These are phyloP conservation scores for Fusarium sambucinum DNA, from an alignment of 2,329 filamentous ascomycete genomes.

Conservation along the genomic window DNA sequence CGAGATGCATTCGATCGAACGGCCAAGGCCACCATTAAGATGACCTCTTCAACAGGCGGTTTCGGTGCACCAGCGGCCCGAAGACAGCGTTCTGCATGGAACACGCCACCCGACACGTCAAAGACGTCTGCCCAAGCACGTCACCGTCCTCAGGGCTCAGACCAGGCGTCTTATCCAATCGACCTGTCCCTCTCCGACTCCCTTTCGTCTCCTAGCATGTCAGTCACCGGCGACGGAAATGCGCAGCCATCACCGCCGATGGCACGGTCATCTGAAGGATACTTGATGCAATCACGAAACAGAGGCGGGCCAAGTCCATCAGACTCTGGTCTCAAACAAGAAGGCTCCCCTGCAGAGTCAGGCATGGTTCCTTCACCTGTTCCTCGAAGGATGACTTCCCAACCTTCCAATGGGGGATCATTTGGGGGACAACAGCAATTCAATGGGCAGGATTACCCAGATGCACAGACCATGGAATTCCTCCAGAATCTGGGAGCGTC, in stretches of 20 bases:
- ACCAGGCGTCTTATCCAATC: slow-evolving; percentile 52
- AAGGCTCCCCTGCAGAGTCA: slow-evolving; percentile 55
- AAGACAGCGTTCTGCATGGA: slow-evolving; percentile 50
- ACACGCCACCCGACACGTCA: slow-evolving; percentile 47
- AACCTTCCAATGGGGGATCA: slow-evolving; percentile 49
- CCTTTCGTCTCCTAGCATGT: slow-evolving; percentile 57
- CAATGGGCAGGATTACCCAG: slow-evolving; percentile 58
- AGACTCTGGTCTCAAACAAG: slow-evolving; percentile 48
- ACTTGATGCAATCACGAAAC: slow-evolving; percentile 50
- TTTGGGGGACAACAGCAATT: slow-evolving; percentile 53
- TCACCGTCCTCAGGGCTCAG: slow-evolving; percentile 49
- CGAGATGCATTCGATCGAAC: slow-evolving; percentile 95
- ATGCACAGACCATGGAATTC: slow-evolving; percentile 67
- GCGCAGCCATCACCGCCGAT: slow-evolving; percentile 57
- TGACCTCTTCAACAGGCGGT: slow-evolving; percentile 89
- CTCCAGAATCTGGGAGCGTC: slow-evolving; percentile 59
- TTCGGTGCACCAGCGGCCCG: slow-evolving; percentile 67
- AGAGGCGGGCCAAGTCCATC: slow-evolving; percentile 50
- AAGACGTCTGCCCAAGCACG: slow-evolving; percentile 40
- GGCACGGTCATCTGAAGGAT: slow-evolving; percentile 51
- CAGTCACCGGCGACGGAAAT: slow-evolving; percentile 52
- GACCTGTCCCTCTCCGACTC: slow-evolving; percentile 56
- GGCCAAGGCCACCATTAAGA: slow-evolving; percentile 93
- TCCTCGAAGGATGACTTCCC: slow-evolving; percentile 53
- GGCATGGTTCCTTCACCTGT: slow-evolving; percentile 60